These are phyloP conservation scores for Talaromyces amestolkiae DNA, from an alignment of 2,329 filamentous ascomycete species.

Conservation along the genomic window DNA sequence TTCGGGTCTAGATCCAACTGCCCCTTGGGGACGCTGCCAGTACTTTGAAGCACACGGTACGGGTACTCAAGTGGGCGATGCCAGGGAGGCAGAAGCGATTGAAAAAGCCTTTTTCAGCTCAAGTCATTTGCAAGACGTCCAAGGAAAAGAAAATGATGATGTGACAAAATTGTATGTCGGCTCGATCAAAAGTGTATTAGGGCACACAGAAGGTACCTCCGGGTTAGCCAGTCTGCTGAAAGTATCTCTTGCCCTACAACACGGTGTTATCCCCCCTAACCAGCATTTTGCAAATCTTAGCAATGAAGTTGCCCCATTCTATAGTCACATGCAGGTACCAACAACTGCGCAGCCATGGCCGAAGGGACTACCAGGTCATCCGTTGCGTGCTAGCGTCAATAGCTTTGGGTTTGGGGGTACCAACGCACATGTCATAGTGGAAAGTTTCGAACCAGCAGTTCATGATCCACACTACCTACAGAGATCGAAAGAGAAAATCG, in stretches of 20 bases:
- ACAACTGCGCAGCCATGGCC: conserved; percentile 20
- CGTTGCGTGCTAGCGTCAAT: conserved; percentile 36
- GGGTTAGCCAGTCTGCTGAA: conserved; percentile 22
- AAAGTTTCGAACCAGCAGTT: too few relatives aligned
- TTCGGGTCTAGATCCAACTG: conserved; percentile 26
- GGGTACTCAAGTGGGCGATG: conserved; percentile 29
- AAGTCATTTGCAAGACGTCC: not conserved
- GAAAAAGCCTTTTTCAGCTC: conserved; percentile 5
- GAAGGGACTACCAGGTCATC: conserved; percentile 26
- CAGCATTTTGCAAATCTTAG: conserved; percentile 26
- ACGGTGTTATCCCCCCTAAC: conserved; percentile 30
- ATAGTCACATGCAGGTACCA: conserved; percentile 26
- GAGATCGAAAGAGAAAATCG: too few relatives aligned
- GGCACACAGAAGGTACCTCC: conserved; percentile 30
- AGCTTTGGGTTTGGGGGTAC: conserved; percentile 38
- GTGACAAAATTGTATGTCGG: not conserved
- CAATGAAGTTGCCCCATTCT: conserved; percentile 21
- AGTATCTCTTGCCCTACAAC: conserved; percentile 35
- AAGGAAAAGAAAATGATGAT: too few relatives aligned
- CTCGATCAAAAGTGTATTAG: conserved; percentile 24
- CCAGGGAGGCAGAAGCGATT: conserved; percentile 18
- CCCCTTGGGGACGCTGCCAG: conserved; percentile 30
- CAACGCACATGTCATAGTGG: too few relatives aligned
- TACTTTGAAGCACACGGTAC: conserved; percentile 46
- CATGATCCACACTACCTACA: too few relatives aligned